Conservation (phyloP, 805 yeast species). For the Lachancea sp. region DNA sequence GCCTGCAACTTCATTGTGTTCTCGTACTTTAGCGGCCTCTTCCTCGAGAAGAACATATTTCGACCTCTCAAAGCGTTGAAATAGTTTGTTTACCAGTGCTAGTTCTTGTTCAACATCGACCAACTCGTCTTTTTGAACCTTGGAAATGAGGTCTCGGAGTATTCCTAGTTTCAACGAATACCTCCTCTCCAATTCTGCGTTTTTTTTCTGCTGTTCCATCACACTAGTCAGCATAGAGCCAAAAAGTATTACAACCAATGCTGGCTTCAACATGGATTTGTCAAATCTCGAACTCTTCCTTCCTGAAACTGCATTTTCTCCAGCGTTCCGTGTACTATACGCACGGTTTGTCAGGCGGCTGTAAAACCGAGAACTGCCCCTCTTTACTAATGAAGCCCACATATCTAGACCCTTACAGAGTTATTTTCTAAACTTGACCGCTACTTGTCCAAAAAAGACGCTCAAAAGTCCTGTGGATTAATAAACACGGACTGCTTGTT, state of each 20-base stretch:
- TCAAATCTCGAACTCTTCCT: conserved; percentile 27
- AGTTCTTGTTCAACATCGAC: conserved; percentile 40
- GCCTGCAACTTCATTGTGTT: conserved; percentile 1
- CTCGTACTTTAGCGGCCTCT: conserved; percentile 12
- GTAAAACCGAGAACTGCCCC: neutral
- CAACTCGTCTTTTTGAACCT: conserved; percentile 35
- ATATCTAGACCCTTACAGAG: neutral
- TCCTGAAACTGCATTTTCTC: neutral
- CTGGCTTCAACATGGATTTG: conserved; percentile 34
- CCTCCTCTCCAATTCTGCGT: conserved; percentile 36
- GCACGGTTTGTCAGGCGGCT: neutral
- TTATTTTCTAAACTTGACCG: too few species aligned
- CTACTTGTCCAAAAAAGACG: too few species aligned
- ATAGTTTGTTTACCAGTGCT: conserved; percentile 32
- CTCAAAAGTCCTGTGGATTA: too few species aligned
- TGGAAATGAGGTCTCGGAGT: conserved; percentile 35
- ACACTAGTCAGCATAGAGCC: conserved; percentile 44
- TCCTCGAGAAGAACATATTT: conserved; percentile 16
- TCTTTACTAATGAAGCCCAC: neutral
- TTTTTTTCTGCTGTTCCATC: conserved; percentile 36
- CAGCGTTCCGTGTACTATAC: neutral
- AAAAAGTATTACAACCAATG: conserved; percentile 38
- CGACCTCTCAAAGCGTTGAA: conserved; percentile 18
- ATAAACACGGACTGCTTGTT: too few species aligned
- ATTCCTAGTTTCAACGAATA: conserved; percentile 35